These are phyloP conservation scores for Tricholoma flavovirens DNA, from an alignment of 768 basidiomycete genomes.

Conservation along the genomic window DNA sequence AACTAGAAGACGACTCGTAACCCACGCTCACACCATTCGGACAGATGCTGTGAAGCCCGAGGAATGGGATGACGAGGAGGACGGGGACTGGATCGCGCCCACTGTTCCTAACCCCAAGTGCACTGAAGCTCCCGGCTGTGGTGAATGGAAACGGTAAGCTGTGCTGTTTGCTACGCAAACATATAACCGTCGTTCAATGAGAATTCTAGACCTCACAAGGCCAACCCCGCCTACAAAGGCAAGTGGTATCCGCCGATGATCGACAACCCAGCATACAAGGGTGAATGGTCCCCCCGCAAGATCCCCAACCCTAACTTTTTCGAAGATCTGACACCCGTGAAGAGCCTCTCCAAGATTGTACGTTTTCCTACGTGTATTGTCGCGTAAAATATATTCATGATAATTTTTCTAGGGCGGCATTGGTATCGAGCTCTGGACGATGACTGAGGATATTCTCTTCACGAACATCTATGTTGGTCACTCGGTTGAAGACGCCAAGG, in stretches of 20 bases:
- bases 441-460: slow-evolving; percentile 94
- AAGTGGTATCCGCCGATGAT: slow-evolving; percentile 95
- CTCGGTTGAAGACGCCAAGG: slow-evolving; percentile 79
- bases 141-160: slow-evolving; percentile 81
- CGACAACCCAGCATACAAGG: slow-evolving; percentile 97
- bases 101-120: slow-evolving; percentile 88
- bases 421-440: slow-evolving; percentile 99
- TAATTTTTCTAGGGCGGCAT: slow-evolving; percentile 68
- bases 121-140: slow-evolving; percentile 86
- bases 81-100: slow-evolving; percentile 97
- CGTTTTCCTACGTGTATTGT: slow-evolving; percentile 19
- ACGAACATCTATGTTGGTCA: slow-evolving; percentile 93
- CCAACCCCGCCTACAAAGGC: slow-evolving; percentile 95
- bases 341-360: slow-evolving; percentile 82
- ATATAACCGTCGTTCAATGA: background rate
- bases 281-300: slow-evolving; percentile 87
- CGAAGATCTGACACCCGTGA: slow-evolving; percentile 79
- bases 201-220: slow-evolving; percentile 63
- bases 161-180: no score
- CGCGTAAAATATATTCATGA: slow-evolving; percentile 7
- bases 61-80: slow-evolving; percentile 99
- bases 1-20: no score
- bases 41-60: slow-evolving; percentile 89
- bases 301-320: slow-evolving; percentile 89
- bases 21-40: background rate